Evolutionary conservation across 2,329 filamentous ascomycete genomes (phyloP), one percentile per base, ranked within the genome.

Genomic region (Paramyrothecium sp.): DNA sequence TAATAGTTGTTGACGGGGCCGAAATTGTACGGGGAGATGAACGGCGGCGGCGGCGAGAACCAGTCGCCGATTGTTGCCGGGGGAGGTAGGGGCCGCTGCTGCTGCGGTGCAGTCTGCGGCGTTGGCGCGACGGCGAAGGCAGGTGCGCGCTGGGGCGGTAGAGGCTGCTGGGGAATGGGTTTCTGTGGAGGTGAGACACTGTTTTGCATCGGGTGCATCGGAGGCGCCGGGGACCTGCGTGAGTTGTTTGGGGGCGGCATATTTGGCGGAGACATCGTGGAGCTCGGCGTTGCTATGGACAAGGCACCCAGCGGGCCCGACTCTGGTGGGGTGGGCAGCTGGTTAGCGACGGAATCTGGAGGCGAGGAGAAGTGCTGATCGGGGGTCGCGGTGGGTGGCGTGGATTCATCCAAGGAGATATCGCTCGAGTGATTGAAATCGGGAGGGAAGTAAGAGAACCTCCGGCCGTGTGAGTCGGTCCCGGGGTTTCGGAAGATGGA

Each of bases 401-500:
- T 69, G 19, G 68, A 60, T 47, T 78, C 73, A 17, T 77, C 74
- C 3, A 68, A 61, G 22, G 63, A 59, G 5, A 64, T 60, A 30
- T 76, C 73, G 16, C 67, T 67, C 13, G 67, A 61, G 19, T 75
- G 70, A 30, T 66, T 67, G 12, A 75, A 73, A 20, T 88, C 85
- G 2, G 86, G 86, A 11, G 86, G 84, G 61, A 88, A 88, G 63
- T 87, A 86, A 17, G 85, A 88, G 60, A 86, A 85, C 8, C 85
- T 77, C 21, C 85, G 79, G 8, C 85, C 84, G 46, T 75, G 78
- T 10, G 74, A 74, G 58, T 85, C 82, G 19, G 78, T 79, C 1
- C 81, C 78, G 7, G 85, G 85, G 57, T 82, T 84, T 61, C 81
- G 76, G 69, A 89, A 89, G 58, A 89, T 89, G 1, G 86, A 88